Percentiles rank a stretch among this genome's conserved stretches.
Conservation (phyloP, 176 grass and related monocot species). For the Oryza longistaminata region DNA sequence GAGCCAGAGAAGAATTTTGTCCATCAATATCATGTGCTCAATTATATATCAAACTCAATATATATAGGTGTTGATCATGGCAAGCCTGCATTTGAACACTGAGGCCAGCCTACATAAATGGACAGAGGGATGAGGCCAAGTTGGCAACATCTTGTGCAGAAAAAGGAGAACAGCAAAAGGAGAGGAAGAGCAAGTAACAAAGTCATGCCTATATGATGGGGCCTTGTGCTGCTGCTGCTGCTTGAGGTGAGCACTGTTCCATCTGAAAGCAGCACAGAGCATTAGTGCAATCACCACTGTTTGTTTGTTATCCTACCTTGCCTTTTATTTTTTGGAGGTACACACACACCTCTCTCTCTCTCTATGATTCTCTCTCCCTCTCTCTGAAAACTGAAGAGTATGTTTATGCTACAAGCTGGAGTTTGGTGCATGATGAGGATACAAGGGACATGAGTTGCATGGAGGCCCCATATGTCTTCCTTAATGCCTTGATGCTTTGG, state of each 20-base stretch:
- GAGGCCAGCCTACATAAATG: conserved; percentile 35
- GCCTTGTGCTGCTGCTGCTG: conserved; percentile 28
- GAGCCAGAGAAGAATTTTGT: not conserved
- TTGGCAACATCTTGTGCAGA: conserved; percentile 49
- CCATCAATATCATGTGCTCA: conserved; percentile 15
- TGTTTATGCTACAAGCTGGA: conserved; percentile 46
- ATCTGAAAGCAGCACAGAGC: conserved; percentile 53
- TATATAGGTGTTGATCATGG: conserved; percentile 26
- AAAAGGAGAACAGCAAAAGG: conserved; percentile 37
- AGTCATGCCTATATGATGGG: conserved; percentile 35
- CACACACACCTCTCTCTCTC: conserved; percentile 31
- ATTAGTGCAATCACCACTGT: conserved; percentile 46
- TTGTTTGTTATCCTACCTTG: conserved; percentile 25
- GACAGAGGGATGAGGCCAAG: conserved; percentile 42
- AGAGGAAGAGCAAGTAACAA: conserved; percentile 37
- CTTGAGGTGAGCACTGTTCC: conserved; percentile 52
- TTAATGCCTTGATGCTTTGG: conserved; percentile 49
- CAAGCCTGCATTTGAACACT: conserved; percentile 38
- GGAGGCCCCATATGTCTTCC: conserved; percentile 67
- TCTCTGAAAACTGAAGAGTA: not conserved
- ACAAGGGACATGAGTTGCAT: conserved; percentile 59
- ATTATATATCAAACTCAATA: conserved; percentile 4
- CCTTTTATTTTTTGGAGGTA: not conserved
- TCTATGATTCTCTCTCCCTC: not conserved
- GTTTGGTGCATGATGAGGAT: conserved; percentile 65